phyloP scores from a whole-genome alignment of 2,329 filamentous ascomycete species.

The Trichothecium roseum region DNA sequence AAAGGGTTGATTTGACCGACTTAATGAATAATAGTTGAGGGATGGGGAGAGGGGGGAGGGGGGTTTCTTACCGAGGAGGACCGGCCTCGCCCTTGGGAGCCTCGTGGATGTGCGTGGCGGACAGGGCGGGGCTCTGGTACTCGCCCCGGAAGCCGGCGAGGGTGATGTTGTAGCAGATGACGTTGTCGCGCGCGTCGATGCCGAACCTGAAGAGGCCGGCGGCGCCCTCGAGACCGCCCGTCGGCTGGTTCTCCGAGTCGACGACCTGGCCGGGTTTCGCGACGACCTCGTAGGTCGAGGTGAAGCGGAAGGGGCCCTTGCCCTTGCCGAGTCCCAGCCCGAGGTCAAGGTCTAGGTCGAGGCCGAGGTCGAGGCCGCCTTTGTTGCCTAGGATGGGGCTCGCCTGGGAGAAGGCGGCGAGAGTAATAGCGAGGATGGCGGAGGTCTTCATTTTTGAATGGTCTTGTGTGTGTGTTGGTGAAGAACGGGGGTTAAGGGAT shows the following conservation, averaged over 20 bases:
- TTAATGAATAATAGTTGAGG: not conserved
- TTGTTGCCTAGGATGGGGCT: constrained; percentile 12
- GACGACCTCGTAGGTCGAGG: constrained; percentile 34
- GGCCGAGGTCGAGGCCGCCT: constrained; percentile 8
- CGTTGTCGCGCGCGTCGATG: constrained; percentile 34
- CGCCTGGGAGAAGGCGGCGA: constrained; percentile 12
- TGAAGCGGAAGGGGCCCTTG: constrained; percentile 27
- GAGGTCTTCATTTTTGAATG: constrained; percentile 14
- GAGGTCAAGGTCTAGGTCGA: constrained; percentile 6
- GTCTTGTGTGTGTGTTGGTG: too few relatives aligned
- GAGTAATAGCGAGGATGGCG: constrained; percentile 9
- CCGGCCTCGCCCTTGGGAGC: constrained; percentile 31
- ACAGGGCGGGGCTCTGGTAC: constrained; percentile 37
- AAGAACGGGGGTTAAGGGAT: too few relatives aligned
- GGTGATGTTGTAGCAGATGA: constrained; percentile 40
- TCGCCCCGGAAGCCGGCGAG: constrained; percentile 36
- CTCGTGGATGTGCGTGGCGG: constrained; percentile 46
- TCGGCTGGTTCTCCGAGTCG: constrained; percentile 23
- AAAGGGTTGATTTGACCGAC: not conserved
- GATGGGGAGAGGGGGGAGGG: not conserved
- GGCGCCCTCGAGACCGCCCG: constrained; percentile 31
- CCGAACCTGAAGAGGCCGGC: constrained; percentile 40
- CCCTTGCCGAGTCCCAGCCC: constrained; percentile 7
- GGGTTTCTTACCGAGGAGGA: constrained; percentile 29
- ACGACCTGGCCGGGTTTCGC: constrained; percentile 41